A percentile compares a stretch with the other conserved stretches of the same genome.
Evolutionary conservation across 140 eudicot genomes (phyloP).

Genomic region (Eryngium alpinum): DNA sequence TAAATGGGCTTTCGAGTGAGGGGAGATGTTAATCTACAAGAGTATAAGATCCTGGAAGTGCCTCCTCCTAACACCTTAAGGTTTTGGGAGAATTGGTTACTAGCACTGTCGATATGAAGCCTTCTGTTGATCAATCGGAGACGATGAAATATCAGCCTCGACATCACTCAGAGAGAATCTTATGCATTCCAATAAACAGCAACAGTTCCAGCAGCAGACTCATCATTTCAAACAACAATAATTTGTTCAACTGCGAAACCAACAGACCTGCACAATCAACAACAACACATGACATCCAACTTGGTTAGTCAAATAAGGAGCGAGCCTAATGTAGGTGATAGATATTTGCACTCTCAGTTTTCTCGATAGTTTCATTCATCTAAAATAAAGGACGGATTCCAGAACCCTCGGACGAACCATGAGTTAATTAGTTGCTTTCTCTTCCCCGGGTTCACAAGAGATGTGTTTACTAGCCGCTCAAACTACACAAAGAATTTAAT

Average conservation of each 20-base stretch:
- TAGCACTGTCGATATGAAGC: slow-evolving; percentile 32
- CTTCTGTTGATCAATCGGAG: slow-evolving; percentile 41
- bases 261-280: slow-evolving; percentile 54
- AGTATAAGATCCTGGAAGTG: no score
- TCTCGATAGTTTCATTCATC: slow-evolving; percentile 46
- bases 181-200: slow-evolving; percentile 31
- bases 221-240: slow-evolving; percentile 53
- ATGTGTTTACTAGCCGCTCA: slow-evolving; percentile 29
- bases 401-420: slow-evolving; percentile 36
- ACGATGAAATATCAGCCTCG: slow-evolving; percentile 36
- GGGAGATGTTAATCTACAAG: no score
- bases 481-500: no score
- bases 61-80: no score
- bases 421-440: slow-evolving; percentile 30
- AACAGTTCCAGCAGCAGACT: slow-evolving; percentile 37
- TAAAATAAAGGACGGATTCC: slow-evolving; percentile 37
- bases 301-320: slow-evolving; percentile 40
- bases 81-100: no score
- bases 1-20: no score
- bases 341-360: no score
- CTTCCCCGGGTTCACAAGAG: slow-evolving; percentile 43
- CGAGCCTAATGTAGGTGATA: slow-evolving; percentile 44
- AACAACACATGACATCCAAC: slow-evolving; percentile 37
- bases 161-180: slow-evolving; percentile 33
- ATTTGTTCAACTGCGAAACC: slow-evolving; percentile 39